Base-by-base conservation (phyloP, 345 rosid species). In the Turritis glabra region DNA sequence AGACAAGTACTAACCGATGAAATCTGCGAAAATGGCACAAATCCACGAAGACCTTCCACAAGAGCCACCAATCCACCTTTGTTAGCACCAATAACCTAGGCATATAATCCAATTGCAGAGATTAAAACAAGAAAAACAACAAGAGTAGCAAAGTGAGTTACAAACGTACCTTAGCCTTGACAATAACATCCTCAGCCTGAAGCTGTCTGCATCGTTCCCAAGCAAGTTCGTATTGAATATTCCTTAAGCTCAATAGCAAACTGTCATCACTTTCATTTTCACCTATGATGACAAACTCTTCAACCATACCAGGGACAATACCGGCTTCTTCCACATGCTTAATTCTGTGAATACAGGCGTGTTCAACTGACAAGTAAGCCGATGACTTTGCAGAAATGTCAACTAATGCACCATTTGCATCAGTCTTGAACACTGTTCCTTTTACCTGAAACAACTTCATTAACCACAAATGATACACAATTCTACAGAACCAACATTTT, bases 181-280 rank as follows among this genome's bases (percentile, higher is more conserved):
- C 81, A 51, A 81, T 77, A 33, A 85, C 96, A 82, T 94, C 97
- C 87, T 94, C 98, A 79, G 97, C 84, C 77, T 91, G 98, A 75
- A 94, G 98, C 82, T 94, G 98, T 80, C 93, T 87, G 43, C 98
- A 94, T 59, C 97, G 82, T 81, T 92, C 97, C 99, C 97, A 92
- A 46, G 96, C 92, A 82, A 91, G 96, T 67, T 87, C 92, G 25
- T 84, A 88, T 15, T 95, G 99, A 62, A 86, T 82, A 38, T 30
- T 21, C 82, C 85, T 84, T 38, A 94, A 83, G 88, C 98, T 94
- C 84, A 91, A 69, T 66, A 90, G 32, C 78, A 94, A 83, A 74
- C 95, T 90, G 79, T 91, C 97, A 77, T 94, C 97, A 41, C 70
- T 87, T 72, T 87, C 96, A 43, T 83, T 84, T 82, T 87, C 93